These are phyloP conservation scores for Ramularia endophylla DNA, from an alignment of 2,329 filamentous ascomycete species.

Conservation along the genomic window DNA sequence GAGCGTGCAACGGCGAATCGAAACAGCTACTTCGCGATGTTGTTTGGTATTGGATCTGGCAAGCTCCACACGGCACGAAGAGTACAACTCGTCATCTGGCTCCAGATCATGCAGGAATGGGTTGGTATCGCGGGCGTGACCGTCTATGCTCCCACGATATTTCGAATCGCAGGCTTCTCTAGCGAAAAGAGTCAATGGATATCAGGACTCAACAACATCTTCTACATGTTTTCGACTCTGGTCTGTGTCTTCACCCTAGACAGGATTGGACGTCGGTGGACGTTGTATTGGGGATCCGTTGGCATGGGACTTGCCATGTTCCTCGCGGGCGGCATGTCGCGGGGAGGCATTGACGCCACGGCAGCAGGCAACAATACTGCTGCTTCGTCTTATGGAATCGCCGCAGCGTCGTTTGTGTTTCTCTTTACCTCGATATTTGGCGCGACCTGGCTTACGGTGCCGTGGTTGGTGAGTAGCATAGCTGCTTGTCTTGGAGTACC, in stretches of 20 bases:
- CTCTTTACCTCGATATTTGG: slow-evolving; percentile 61
- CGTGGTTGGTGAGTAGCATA: slow-evolving; percentile 37
- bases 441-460: slow-evolving; percentile 56
- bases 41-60: slow-evolving; percentile 27
- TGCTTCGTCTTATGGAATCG: slow-evolving; percentile 31
- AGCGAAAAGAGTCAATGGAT: slow-evolving; percentile 37
- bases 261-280: slow-evolving; percentile 29
- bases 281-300: slow-evolving; percentile 31
- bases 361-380: slow-evolving; percentile 18
- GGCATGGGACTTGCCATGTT: slow-evolving; percentile 32
- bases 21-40: slow-evolving; percentile 30
- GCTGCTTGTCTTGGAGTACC: too few species aligned
- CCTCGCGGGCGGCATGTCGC: slow-evolving; percentile 29
- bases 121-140: slow-evolving; percentile 27
- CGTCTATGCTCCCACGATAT: slow-evolving; percentile 33
- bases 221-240: slow-evolving; percentile 30
- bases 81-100: slow-evolving; percentile 35
- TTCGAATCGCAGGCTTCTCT: slow-evolving; percentile 30
- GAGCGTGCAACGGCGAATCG: slow-evolving; percentile 41
- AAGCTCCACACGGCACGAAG: slow-evolving; percentile 32
- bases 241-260: slow-evolving; percentile 34
- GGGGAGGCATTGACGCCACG: slow-evolving; percentile 23
- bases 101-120: slow-evolving; percentile 36
- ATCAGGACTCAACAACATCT: slow-evolving; percentile 36
- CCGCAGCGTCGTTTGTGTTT: slow-evolving; percentile 66